Percentiles rank a stretch among this genome's conserved stretches.
Evolutionary conservation across 2,329 filamentous ascomycete species (phyloP).

Genomic region (Aspergillus brunneoviolaceus): DNA sequence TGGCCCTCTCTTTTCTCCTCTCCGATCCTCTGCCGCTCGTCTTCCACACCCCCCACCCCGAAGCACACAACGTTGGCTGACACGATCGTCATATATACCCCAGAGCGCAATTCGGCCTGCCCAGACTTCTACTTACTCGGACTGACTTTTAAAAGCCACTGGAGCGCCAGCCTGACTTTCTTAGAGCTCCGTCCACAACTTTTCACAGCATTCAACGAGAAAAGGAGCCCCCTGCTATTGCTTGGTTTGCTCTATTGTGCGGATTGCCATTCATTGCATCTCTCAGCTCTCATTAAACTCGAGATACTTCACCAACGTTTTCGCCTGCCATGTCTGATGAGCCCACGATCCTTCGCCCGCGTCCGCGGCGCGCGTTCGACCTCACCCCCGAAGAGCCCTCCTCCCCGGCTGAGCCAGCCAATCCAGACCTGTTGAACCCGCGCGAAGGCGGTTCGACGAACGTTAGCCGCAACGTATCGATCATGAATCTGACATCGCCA

Average conservation of each 20-base stretch:
- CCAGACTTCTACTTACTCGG: background rate
- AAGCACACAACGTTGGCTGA: background rate
- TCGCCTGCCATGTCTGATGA: slow-evolving; percentile 33
- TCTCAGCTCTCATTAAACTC: background rate
- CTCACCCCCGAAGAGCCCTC: slow-evolving; percentile 49
- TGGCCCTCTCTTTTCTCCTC: slow-evolving; percentile 3
- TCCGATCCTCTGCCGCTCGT: background rate
- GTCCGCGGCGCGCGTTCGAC: slow-evolving; percentile 70
- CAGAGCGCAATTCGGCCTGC: background rate
- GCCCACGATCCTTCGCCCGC: slow-evolving; percentile 64
- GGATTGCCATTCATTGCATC: background rate
- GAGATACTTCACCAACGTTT: background rate
- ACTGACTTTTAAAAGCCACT: background rate
- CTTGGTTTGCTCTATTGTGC: background rate
- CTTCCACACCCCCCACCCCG: background rate
- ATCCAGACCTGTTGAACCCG: slow-evolving; percentile 35
- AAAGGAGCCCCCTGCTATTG: background rate
- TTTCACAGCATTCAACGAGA: background rate
- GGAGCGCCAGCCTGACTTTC: background rate
- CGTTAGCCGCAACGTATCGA: slow-evolving; percentile 70
- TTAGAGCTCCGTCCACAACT: background rate
- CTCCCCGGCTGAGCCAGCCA: slow-evolving; percentile 40
- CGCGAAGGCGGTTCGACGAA: slow-evolving; percentile 39
- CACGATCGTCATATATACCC: background rate
- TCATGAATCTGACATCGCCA: slow-evolving; percentile 82